Percentiles rank a stretch among this genome's conserved stretches.
Evolutionary conservation across 1,139 yeast genomes (phyloP).

Genomic region (Eremothecium coryli): DNA sequence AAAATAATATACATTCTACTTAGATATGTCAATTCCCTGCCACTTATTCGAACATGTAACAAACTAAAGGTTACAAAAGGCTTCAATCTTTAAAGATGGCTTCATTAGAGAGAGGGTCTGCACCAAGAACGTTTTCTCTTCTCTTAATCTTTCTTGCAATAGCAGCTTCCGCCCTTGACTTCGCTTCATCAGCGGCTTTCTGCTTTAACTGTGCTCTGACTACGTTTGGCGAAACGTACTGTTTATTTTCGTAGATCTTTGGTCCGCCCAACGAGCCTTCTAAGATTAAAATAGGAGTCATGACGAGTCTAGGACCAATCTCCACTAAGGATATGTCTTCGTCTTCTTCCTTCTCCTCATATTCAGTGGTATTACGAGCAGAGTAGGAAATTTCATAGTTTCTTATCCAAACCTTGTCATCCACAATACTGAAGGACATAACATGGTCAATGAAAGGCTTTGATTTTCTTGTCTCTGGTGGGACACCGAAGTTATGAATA

Average conservation of each 20-base stretch:
- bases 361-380: conserved; percentile 41
- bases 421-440: conserved; percentile 84
- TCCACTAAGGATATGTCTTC: conserved; percentile 73
- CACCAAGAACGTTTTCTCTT: conserved; percentile 65
- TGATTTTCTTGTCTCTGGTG: conserved; percentile 87
- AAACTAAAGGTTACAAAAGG: no score
- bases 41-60: no score
- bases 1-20: conserved; percentile 4
- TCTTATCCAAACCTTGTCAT: conserved; percentile 91
- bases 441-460: conserved; percentile 96
- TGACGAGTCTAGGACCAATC: conserved; percentile 93
- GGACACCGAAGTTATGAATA: conserved; percentile 86
- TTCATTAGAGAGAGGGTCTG: conserved; percentile 80
- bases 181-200: conserved; percentile 73
- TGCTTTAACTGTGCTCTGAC: conserved; percentile 84
- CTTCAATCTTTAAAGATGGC: conserved; percentile 51
- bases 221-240: conserved; percentile 91
- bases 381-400: conserved; percentile 87
- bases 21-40: conserved; percentile 28
- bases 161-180: conserved; percentile 71
- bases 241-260: conserved; percentile 92
- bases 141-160: conserved; percentile 62
- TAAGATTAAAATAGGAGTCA: conserved; percentile 82
- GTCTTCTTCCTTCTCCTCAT: conserved; percentile 32
- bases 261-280: conserved; percentile 99